These are phyloP conservation scores for Hammondia hammondi DNA, from an alignment of 169 alveolate species.

Conservation along the genomic window DNA sequence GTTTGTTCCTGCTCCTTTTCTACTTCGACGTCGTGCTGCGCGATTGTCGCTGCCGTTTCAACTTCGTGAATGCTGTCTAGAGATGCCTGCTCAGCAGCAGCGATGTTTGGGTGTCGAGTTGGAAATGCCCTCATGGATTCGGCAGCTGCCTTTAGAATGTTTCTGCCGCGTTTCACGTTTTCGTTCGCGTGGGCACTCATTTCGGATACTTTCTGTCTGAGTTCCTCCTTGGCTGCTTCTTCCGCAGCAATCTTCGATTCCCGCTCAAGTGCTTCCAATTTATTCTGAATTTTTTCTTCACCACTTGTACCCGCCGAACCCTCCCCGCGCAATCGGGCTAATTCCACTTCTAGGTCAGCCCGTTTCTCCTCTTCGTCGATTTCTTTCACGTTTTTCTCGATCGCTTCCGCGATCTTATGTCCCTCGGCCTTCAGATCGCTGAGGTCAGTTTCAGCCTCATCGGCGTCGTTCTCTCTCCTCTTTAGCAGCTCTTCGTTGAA, in stretches of 20 bases:
- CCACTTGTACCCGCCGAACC: background rate
- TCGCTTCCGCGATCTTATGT: background rate
- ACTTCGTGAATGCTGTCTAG: background rate
- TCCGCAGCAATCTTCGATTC: background rate
- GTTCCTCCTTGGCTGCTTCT: background rate
- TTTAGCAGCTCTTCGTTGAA: background rate
- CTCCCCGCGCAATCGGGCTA: background rate
- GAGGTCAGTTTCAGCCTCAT: constrained; percentile 5
- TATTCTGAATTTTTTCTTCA: background rate
- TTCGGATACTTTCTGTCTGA: background rate
- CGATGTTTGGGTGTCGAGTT: background rate
- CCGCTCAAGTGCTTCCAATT: background rate
- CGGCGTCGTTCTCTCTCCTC: background rate
- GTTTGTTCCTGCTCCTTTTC: background rate
- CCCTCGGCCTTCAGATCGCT: background rate
- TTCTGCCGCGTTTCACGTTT: background rate
- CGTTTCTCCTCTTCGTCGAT: background rate
- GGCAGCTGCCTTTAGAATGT: background rate
- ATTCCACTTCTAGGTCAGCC: background rate
- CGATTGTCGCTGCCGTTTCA: background rate
- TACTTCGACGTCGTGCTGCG: background rate
- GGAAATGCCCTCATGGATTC: background rate
- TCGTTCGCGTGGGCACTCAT: background rate
- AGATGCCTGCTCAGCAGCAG: background rate
- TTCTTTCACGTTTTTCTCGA: background rate